A percentile compares a stretch with the other conserved stretches of the same genome.
Conservation (phyloP, 306 rosid genomes). For the Parietaria judaica region DNA sequence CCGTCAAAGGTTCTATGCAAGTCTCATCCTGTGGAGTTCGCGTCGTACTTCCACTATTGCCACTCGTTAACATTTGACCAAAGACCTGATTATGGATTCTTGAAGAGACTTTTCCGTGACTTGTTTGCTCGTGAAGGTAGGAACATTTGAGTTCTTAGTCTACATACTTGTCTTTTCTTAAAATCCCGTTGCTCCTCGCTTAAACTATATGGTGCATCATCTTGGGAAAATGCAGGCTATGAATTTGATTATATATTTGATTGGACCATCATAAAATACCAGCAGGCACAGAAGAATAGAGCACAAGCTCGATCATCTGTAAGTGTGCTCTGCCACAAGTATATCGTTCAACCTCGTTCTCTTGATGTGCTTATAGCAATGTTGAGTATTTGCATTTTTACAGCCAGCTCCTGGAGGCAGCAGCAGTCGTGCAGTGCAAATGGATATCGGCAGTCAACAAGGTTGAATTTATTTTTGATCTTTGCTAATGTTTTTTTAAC, state of each 20-base stretch:
- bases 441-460: conserved; percentile 48
- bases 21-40: conserved; percentile 89
- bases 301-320: conserved; percentile 47
- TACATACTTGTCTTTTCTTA: background rate
- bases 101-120: conserved; percentile 84
- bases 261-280: conserved; percentile 84
- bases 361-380: conserved; percentile 17
- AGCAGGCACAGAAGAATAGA: conserved; percentile 74
- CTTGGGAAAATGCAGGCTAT: conserved; percentile 46
- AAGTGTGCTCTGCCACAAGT: conserved; percentile 28
- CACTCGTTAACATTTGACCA: conserved; percentile 90
- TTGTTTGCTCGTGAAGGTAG: conserved; percentile 84
- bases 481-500: background rate
- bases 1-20: conserved; percentile 71
- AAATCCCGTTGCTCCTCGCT: background rate
- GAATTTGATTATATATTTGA: conserved; percentile 82
- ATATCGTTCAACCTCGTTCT: background rate
- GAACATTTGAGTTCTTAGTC: conserved; percentile 5
- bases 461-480: conserved; percentile 34
- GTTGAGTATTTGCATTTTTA: conserved; percentile 22
- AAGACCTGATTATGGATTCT: conserved; percentile 97
- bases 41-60: conserved; percentile 93
- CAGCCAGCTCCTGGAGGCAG: conserved; percentile 60
- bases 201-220: background rate
- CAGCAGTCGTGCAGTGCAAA: conserved; percentile 43